Percentiles rank a stretch among this genome's conserved stretches.
phyloP scores from a whole-genome alignment of 768 basidiomycete genomes.

The Hortiboletus campestris region DNA sequence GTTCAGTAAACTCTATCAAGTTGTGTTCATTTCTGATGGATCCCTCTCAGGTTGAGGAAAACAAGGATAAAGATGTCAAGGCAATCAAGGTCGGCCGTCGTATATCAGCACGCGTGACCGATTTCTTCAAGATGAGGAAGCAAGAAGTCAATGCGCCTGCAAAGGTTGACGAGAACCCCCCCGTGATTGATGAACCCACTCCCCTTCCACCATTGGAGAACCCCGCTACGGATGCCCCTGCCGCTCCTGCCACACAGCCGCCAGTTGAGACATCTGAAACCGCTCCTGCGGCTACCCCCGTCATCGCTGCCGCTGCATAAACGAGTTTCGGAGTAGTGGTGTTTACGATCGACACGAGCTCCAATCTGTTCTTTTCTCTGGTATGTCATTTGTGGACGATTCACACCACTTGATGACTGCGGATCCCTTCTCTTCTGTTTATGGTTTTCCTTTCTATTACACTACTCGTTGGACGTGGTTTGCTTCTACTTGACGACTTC shows the following conservation, averaged over 20 bases:
- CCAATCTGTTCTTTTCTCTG: slow-evolving; percentile 33
- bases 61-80: slow-evolving; percentile 51
- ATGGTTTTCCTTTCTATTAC: slow-evolving; percentile 36
- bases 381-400: slow-evolving; percentile 39
- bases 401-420: slow-evolving; percentile 38
- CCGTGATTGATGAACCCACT: slow-evolving; percentile 80
- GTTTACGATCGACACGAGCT: slow-evolving; percentile 47
- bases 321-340: slow-evolving; percentile 16
- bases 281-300: slow-evolving; percentile 53
- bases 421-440: slow-evolving; percentile 35
- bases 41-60: slow-evolving; percentile 40
- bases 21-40: neutral
- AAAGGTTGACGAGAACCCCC: slow-evolving; percentile 88
- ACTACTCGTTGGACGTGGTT: slow-evolving; percentile 60
- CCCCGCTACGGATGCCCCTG: slow-evolving; percentile 53
- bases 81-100: slow-evolving; percentile 73
- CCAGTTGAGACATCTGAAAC: slow-evolving; percentile 36
- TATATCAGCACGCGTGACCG: slow-evolving; percentile 77
- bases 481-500: slow-evolving; percentile 56
- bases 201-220: slow-evolving; percentile 85
- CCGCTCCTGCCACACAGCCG: slow-evolving; percentile 35
- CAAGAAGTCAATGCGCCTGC: slow-evolving; percentile 62
- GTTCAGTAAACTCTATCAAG: slow-evolving; percentile 28
- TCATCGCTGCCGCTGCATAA: slow-evolving; percentile 82
- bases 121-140: slow-evolving; percentile 78